Evolutionary conservation across 768 basidiomycete species (phyloP), one percentile per base, ranked within the genome.

Genomic region (Xerocomus brunneocitrinus): DNA sequence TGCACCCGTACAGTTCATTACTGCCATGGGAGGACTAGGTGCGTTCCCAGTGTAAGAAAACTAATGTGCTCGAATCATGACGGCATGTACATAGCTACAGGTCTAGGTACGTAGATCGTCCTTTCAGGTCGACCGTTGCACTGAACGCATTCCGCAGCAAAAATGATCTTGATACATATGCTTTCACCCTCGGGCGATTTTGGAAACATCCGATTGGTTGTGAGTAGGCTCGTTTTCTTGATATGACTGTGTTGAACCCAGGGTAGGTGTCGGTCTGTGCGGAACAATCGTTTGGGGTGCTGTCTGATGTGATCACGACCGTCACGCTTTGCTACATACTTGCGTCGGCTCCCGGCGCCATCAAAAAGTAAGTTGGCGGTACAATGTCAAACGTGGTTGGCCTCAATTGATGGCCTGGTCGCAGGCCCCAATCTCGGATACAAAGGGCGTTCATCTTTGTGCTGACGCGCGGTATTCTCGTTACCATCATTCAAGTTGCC

Each of bases 391-490:
- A 24, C 22, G 8, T 4, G 16, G 34, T 19, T 19, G 30, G 8
- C 16, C 2, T 0, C 9, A n/a, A 46, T 25, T 12, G 14, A 50
- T 39, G 9, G 13, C 4, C 10, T 46, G 19, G 5, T 27, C 28
- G 19, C 25, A 61, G 60, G 34, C n/a, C 27, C 24, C 44, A 34
- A 13, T 48, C 48, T 36, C 41, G 53, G 22, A 40, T 58, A 39
- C 44, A 47, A 25, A 30, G 39, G 8, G 31, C 52, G 8, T 59
- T 58, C 32, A 47, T 51, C 32, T 56, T 62, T 28, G 13, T 58
- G n/a, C 38, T 56, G n/a, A 54, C 40, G 22, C 54, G 57, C 9
- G 60, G 61, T 27, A 22, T 61, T 46, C 52, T 62, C 27, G 56
- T 54, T n/a, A 62, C 53, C 31, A 22, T 55, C 30, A 16, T 54